Evolutionary conservation across 306 rosid genomes (phyloP).

Genomic region (Cajanus cajan): DNA sequence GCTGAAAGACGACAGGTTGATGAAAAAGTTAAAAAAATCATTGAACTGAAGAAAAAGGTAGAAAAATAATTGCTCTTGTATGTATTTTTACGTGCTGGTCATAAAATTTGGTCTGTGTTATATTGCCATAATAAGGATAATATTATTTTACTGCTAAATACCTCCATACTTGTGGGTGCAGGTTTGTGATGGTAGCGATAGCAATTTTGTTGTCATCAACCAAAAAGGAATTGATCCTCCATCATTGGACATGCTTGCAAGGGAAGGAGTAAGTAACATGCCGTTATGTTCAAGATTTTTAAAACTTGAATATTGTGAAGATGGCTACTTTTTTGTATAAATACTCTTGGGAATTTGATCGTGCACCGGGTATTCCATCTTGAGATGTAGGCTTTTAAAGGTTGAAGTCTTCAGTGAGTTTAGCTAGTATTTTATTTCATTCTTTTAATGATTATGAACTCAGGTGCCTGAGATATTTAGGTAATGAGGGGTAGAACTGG

Average conservation of each 20-base stretch:
- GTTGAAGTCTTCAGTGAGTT: not conserved
- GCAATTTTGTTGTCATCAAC: conserved; percentile 78
- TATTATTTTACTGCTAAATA: not conserved
- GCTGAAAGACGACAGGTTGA: conserved; percentile 96
- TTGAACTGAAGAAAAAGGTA: conserved; percentile 90
- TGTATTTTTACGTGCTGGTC: not conserved
- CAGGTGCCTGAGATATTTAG: not conserved
- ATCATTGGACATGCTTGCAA: conserved; percentile 89
- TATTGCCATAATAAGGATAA: not conserved
- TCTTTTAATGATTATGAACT: not conserved
- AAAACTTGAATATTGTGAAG: not conserved
- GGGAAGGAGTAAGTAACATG: conserved; percentile 81
- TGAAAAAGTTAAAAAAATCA: conserved; percentile 78
- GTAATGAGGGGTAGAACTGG: not conserved
- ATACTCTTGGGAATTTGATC: not conserved
- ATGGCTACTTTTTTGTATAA: not conserved
- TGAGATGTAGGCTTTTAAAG: not conserved
- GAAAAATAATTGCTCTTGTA: not conserved
- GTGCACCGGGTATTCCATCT: not conserved
- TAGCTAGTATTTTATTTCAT: not conserved
- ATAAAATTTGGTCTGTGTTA: not conserved
- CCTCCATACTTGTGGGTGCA: conserved; percentile 30
- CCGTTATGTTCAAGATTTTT: not conserved
- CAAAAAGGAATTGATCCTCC: conserved; percentile 99
- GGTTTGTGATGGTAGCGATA: conserved; percentile 83